phyloP scores from a whole-genome alignment of 805 yeast species.

The Candida tibetensis region DNA sequence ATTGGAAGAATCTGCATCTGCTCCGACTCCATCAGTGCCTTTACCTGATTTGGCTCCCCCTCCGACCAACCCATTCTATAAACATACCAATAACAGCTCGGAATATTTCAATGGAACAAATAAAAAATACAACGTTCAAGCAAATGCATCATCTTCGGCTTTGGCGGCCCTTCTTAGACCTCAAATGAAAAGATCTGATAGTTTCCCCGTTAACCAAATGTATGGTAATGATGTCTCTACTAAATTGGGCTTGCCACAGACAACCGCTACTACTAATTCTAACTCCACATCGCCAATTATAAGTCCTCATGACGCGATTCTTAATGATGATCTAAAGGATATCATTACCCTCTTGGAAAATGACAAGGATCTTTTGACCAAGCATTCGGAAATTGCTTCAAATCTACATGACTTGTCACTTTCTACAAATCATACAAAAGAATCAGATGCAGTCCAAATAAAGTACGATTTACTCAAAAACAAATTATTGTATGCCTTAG shows the following conservation, averaged over 20 bases:
- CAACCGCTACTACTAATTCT: background rate
- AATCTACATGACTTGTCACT: slow-evolving; percentile 59
- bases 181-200: slow-evolving; percentile 33
- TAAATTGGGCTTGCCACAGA: background rate
- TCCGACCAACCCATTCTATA: slow-evolving; percentile 9
- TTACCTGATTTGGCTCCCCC: slow-evolving; percentile 7
- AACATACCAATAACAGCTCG: slow-evolving; percentile 16
- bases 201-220: slow-evolving; percentile 27
- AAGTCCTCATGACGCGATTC: slow-evolving; percentile 13
- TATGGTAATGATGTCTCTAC: slow-evolving; percentile 6
- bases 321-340: slow-evolving; percentile 45
- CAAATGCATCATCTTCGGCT: slow-evolving; percentile 48
- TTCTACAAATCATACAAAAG: slow-evolving; percentile 29
- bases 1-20: background rate
- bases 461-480: slow-evolving; percentile 44
- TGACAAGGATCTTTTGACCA: slow-evolving; percentile 26
- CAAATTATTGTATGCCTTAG: slow-evolving; percentile 57
- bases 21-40: background rate
- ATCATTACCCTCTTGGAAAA: slow-evolving; percentile 48
- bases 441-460: slow-evolving; percentile 17
- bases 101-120: slow-evolving; percentile 13
- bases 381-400: slow-evolving; percentile 43
- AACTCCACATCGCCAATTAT: background rate
- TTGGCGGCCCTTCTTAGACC: slow-evolving; percentile 45
- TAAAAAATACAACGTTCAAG: slow-evolving; percentile 22